Conservation (phyloP, 2,329 filamentous ascomycete genomes). For the Celoporthe dispersa region DNA sequence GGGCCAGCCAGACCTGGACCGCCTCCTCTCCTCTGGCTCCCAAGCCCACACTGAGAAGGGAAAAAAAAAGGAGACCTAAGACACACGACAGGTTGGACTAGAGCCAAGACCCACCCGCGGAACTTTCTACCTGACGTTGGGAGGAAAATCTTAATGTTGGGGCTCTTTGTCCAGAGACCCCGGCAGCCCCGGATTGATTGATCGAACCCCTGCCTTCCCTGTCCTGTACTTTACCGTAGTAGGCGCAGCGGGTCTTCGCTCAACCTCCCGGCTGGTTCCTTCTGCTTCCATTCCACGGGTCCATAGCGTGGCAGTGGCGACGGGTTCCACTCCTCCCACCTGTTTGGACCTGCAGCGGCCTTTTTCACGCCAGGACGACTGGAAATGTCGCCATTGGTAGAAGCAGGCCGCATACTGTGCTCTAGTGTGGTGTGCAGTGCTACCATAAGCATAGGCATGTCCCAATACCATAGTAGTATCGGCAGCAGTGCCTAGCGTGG, state of each 20-base stretch:
- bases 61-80: not conserved
- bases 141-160: not conserved
- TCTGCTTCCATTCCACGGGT: constrained; percentile 2
- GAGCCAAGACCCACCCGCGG: not conserved
- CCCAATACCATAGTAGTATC: no score
- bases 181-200: constrained; percentile 15
- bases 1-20: not conserved
- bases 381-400: constrained; percentile 19
- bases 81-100: not conserved
- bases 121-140: not conserved
- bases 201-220: not conserved
- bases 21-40: not conserved
- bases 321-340: constrained; percentile 1
- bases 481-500: not conserved
- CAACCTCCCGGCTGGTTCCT: not conserved
- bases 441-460: not conserved
- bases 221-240: not conserved
- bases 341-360: constrained; percentile 1
- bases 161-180: constrained; percentile 17
- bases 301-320: not conserved
- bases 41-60: not conserved
- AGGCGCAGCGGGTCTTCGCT: constrained; percentile 1
- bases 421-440: no score
- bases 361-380: constrained; percentile 13
- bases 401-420: not conserved